These are phyloP conservation scores for Linum lewisii DNA, from an alignment of 345 rosid species.

Conservation along the genomic window DNA sequence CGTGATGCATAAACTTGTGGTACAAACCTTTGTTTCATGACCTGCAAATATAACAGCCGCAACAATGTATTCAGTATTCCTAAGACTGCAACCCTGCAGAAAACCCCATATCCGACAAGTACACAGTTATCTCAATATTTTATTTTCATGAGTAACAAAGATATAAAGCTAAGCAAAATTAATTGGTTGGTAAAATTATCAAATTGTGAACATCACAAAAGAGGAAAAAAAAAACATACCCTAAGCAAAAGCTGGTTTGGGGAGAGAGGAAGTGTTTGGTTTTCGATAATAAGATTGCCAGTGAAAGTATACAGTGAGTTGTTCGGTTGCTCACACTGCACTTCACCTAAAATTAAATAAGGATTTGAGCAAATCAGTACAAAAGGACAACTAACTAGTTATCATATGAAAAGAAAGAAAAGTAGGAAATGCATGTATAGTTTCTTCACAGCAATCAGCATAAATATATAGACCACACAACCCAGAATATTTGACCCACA, in stretches of 20 bases:
- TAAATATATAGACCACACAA: background rate
- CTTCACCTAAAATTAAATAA: constrained; percentile 65
- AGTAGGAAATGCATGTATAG: background rate
- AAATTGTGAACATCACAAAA: constrained; percentile 2
- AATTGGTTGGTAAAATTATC: constrained; percentile 1
- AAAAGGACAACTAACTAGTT: background rate
- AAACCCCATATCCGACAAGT: constrained; percentile 1
- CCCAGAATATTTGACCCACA: too few species aligned
- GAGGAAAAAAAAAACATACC: constrained; percentile 37
- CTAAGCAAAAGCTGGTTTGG: constrained; percentile 90
- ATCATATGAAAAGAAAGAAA: background rate
- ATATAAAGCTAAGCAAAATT: background rate
- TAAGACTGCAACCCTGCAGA: constrained; percentile 95
- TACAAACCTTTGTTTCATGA: constrained; percentile 89
- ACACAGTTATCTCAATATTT: background rate
- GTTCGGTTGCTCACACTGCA: constrained; percentile 98
- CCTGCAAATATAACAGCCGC: constrained; percentile 91
- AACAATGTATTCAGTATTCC: constrained; percentile 86
- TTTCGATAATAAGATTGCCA: constrained; percentile 81
- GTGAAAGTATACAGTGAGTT: constrained; percentile 96
- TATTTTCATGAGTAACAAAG: background rate
- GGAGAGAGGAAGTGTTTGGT: constrained; percentile 84
- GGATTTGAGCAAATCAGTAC: constrained; percentile 6
- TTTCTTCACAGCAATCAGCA: background rate
- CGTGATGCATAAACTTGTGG: background rate